phyloP scores from a whole-genome alignment of 352 stramenopile genomes.

The Globisporangium irregulare region DNA sequence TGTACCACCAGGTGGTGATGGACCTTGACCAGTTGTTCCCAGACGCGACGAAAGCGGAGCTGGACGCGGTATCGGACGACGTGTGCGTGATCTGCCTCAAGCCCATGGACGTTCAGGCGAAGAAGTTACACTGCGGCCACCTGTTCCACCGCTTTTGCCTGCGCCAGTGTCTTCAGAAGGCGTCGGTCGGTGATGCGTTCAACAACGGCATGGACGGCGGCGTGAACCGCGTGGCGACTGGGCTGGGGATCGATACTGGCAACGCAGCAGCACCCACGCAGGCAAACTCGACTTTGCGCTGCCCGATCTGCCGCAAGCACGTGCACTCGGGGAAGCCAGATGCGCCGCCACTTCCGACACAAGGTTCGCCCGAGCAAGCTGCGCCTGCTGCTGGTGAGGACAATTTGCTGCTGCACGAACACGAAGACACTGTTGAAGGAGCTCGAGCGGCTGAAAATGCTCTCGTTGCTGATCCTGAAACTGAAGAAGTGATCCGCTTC shows the following conservation, averaged over 20 bases:
- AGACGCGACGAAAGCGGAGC: constrained; percentile 49
- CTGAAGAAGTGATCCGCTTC: constrained; percentile 66
- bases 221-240: constrained; percentile 28
- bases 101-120: constrained; percentile 58
- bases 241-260: constrained; percentile 30
- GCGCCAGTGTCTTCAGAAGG: constrained; percentile 71
- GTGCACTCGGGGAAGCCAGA: constrained; percentile 42
- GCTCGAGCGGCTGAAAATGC: neutral
- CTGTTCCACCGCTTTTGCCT: constrained; percentile 74
- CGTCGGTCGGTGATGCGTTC: constrained; percentile 58
- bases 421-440: neutral
- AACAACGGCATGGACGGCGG: constrained; percentile 16
- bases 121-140: constrained; percentile 72
- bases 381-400: constrained; percentile 2
- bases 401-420: constrained; percentile 5
- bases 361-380: neutral
- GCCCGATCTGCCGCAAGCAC: constrained; percentile 62
- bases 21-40: constrained; percentile 67
- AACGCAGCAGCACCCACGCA: constrained; percentile 1
- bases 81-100: constrained; percentile 83
- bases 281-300: constrained; percentile 38
- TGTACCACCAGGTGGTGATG: constrained; percentile 70
- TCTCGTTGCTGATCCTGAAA: constrained; percentile 10
- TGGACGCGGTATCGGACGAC: constrained; percentile 60
- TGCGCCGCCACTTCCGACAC: constrained; percentile 3